Conservation (phyloP, 2,329 filamentous ascomycete genomes). For the Ophiostoma piceae region DNA sequence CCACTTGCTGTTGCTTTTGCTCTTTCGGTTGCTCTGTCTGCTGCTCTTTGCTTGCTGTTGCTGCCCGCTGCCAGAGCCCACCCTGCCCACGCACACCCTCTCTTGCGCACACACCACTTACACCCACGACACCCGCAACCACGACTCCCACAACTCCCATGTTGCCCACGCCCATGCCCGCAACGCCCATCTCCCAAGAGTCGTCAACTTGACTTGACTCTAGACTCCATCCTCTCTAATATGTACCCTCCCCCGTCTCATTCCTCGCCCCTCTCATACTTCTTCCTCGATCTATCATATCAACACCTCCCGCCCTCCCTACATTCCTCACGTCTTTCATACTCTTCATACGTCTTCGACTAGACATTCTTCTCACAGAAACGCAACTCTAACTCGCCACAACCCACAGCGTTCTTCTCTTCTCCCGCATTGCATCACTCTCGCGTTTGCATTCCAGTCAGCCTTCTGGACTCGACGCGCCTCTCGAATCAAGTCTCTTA, state of each 20-base stretch:
- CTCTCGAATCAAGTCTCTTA: neutral
- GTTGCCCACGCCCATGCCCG: neutral
- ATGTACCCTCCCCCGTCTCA: constrained; percentile 15
- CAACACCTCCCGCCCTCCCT: neutral
- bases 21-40: neutral
- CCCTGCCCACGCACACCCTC: constrained; percentile 8
- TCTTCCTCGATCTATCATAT: constrained; percentile 11
- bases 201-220: constrained; percentile 1
- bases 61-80: neutral
- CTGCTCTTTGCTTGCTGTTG: neutral
- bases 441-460: constrained; percentile 21
- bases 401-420: neutral
- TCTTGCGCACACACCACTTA: constrained; percentile 11
- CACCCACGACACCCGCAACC: neutral
- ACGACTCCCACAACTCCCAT: neutral
- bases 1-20: neutral
- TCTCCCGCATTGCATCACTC: constrained; percentile 7
- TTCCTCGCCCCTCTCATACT: constrained; percentile 20
- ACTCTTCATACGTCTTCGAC: constrained; percentile 17
- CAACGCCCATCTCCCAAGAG: neutral
- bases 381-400: constrained; percentile 8
- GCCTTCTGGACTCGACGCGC: constrained; percentile 18
- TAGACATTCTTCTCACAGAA: neutral
- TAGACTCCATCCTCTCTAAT: constrained; percentile 18
- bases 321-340: constrained; percentile 16